phyloP scores from a whole-genome alignment of 2,329 filamentous ascomycete genomes.

The Colletotrichum aenigma region DNA sequence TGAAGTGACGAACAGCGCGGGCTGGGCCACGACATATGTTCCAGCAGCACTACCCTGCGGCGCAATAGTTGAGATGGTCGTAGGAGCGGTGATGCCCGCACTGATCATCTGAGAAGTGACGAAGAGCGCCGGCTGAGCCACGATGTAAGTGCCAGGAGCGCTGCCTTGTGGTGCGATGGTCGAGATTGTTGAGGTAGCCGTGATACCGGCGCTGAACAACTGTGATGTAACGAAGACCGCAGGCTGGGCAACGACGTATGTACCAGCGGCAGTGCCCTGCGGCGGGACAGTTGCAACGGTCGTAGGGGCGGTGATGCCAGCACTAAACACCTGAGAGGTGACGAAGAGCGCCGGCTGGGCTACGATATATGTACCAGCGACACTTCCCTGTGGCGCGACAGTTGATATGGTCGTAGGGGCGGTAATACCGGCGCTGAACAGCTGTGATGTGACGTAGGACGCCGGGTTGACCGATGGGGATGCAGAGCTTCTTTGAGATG shows the following conservation, averaged over 20 bases:
- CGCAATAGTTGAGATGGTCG: not conserved
- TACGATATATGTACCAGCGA: not conserved
- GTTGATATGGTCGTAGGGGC: not conserved
- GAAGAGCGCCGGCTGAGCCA: not conserved
- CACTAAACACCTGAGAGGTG: not conserved
- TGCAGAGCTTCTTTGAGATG: not conserved
- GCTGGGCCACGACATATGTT: not conserved
- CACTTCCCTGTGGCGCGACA: not conserved
- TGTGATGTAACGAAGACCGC: not conserved
- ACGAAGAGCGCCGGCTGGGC: not conserved
- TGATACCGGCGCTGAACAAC: not conserved
- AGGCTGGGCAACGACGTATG: not conserved
- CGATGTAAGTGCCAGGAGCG: no score
- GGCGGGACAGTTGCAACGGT: not conserved
- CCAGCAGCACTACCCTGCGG: not conserved
- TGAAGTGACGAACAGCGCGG: not conserved
- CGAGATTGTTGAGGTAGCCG: no score
- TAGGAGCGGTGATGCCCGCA: not conserved
- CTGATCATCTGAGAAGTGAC: not conserved
- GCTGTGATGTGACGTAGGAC: not conserved
- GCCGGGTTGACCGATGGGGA: not conserved
- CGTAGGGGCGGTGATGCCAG: not conserved
- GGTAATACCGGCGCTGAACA: not conserved
- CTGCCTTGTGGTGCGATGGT: no score
- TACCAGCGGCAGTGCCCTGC: not conserved